A percentile compares a stretch with the other conserved stretches of the same genome.
These are phyloP conservation scores for Cyamopsis tetragonoloba DNA, from an alignment of 306 rosid species.

Conservation along the genomic window DNA sequence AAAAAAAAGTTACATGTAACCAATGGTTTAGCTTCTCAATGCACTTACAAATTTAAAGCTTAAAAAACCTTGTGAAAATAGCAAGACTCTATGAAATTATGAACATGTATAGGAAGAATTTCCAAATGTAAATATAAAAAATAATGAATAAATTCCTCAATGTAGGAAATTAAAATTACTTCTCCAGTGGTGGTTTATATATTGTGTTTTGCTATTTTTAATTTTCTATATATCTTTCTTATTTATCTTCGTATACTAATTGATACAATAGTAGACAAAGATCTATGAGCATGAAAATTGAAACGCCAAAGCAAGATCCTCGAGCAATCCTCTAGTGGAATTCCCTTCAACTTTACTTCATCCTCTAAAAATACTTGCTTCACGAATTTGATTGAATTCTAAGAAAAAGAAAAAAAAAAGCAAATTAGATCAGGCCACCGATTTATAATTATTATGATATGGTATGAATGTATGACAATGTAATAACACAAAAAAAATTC, in stretches of 20 bases:
- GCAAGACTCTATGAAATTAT: conserved; percentile 8
- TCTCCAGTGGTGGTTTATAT: not conserved
- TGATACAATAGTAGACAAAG: not conserved
- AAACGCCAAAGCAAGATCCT: conserved; percentile 67
- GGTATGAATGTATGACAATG: no score
- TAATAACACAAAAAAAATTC: no score
- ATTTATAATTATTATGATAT: not conserved
- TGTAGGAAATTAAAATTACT: not conserved
- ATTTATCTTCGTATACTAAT: not conserved
- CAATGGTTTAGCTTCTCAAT: no score
- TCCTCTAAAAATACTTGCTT: conserved; percentile 81
- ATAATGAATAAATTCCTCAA: not conserved
- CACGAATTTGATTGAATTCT: conserved; percentile 77
- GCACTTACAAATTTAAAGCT: not conserved
- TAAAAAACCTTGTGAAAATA: not conserved
- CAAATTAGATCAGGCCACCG: not conserved
- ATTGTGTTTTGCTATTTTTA: not conserved
- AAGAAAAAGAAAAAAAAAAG: not conserved
- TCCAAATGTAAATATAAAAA: not conserved
- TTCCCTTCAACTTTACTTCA: conserved; percentile 65
- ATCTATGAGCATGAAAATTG: conserved; percentile 31
- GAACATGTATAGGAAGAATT: not conserved
- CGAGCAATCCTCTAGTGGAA: conserved; percentile 72
- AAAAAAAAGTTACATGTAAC: no score
- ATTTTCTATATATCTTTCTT: not conserved